Evolutionary conservation across 129 eudicot species (phyloP), one percentile per base, ranked within the genome.

Genomic region (Flaveria sonorensis): DNA sequence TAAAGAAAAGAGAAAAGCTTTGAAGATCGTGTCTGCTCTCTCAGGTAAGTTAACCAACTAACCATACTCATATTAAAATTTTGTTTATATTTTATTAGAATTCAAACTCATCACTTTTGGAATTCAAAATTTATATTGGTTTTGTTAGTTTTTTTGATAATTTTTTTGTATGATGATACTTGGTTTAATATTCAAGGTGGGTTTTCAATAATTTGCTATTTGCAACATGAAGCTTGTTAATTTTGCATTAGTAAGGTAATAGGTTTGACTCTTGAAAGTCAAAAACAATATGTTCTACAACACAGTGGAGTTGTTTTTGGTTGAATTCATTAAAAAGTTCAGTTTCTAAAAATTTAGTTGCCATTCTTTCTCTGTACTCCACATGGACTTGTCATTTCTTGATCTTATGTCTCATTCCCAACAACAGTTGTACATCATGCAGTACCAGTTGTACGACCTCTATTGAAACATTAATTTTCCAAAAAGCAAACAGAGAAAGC

Each of bases 11-110:
- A 79, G 94, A 80, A 92, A 84, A 74, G 97, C 97, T 23, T 40
- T 92, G 63, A 92, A 92, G 86, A 78, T 79, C 24, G 97, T 92
- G 14, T 85, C 97, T 30, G 21, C 91, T 55, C 97, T 92, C 62
- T 50, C 97, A 84, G 97, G 97, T 89, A 86, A 57, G 1, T 24
- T 24, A 24, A 18, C 53, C 30, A 21, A 60, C 43, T 53, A 86
- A 59, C 26, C 50, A 50, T 47, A 61, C 65, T 67, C 32, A 50
- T 67, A 40, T 45, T 64, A 18, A 52, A 60, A 39, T 24, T 39
- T 21, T 42, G n/a, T 68, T 7, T 4, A 4, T 12, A 56, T 40
- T 47, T 68, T 39, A 36, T 57, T 20, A 46, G 7, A 55, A 51
- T 56, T 78, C 66, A 50, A 76, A 50, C n/a, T 76, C 14, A 14